A percentile compares a stretch with the other conserved stretches of the same genome.
phyloP scores from a whole-genome alignment of 129 eudicot species.

The Centrapalus pauciflorus region DNA sequence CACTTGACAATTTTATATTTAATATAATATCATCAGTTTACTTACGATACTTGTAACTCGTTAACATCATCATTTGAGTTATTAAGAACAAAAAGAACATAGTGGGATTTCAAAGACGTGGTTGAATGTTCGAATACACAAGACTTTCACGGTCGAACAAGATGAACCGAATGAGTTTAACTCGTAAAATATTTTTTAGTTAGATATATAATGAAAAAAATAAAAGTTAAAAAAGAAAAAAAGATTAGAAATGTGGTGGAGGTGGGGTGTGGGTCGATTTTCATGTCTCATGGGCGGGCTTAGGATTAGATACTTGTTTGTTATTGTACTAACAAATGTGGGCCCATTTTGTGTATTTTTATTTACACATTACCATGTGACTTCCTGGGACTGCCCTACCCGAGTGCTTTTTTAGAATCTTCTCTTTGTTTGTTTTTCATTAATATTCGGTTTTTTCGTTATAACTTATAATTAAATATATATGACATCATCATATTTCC shows the following conservation, averaged over 20 bases:
- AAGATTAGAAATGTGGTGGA: background rate
- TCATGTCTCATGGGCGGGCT: conserved; percentile 25
- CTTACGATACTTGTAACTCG: too few species aligned
- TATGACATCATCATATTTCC: too few species aligned
- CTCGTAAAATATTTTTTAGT: background rate
- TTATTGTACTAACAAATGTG: conserved; percentile 5
- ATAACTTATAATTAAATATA: background rate
- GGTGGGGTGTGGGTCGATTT: conserved; percentile 19
- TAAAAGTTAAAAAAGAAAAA: too few species aligned
- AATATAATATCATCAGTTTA: too few species aligned
- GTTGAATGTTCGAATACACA: background rate
- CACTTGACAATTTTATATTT: too few species aligned
- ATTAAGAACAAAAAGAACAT: too few species aligned
- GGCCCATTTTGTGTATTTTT: conserved; percentile 18
- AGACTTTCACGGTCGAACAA: too few species aligned
- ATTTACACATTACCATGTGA: conserved; percentile 25
- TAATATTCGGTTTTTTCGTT: background rate
- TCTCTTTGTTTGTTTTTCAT: background rate
- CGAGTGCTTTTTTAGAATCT: background rate
- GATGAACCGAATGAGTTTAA: too few species aligned
- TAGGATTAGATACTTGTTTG: conserved; percentile 13
- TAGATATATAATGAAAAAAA: too few species aligned
- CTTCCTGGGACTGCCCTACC: background rate
- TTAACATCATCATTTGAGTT: too few species aligned
- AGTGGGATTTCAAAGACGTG: too few species aligned